Base-by-base conservation (phyloP, 2,329 filamentous ascomycete species). In the Acrodontium crateriforme region DNA sequence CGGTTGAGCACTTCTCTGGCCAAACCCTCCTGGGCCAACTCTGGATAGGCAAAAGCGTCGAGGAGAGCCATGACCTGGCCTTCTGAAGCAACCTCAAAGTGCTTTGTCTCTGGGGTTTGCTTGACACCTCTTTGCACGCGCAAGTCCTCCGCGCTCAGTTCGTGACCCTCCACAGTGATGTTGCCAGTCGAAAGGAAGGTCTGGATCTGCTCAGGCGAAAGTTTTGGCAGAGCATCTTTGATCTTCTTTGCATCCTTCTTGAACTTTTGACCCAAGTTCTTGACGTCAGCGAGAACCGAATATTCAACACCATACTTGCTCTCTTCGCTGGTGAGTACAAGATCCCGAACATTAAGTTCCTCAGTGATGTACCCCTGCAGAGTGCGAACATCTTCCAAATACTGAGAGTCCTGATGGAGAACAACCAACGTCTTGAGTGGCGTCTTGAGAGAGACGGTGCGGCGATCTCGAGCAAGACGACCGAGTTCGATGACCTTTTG, bases 191-290 rank as follows among this genome's bases (percentile, higher is more conserved):
- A 59, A 21, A 89, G 63, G 52, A 84, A 98, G 20, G 63, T 60
- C 52, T 85, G 81, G 35, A 93, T 83, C 41, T 93, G 71, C 8
- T 81, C 73, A 41, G 76, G 85, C 12, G 69, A 79, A 26, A 98
- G 63, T 20, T 60, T 65, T 5, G 85, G 85, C 24, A 98, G 62
- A 2, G 81, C 84, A 59, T 87, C 91, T 65, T 91, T 91, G 42
- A 95, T 84, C 51, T 78, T 82, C 40, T 75, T 73, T 40, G 84
- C 81, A 47, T 94, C 85, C 59, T 93, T 94, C 67, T 92, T 92
- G 43, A 95, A 69, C 62, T 95, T 95, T 70, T 93, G 93, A 40
- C 89, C 89, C 10, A 98, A 67, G 2, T 81, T 78, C 9, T 89
- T 84, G 78, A 89, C 94, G 55, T 98, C 89, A 6, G 84, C 85